Conservation (phyloP, 257 asterid genomes). For the Solanum pinnatisectum region DNA sequence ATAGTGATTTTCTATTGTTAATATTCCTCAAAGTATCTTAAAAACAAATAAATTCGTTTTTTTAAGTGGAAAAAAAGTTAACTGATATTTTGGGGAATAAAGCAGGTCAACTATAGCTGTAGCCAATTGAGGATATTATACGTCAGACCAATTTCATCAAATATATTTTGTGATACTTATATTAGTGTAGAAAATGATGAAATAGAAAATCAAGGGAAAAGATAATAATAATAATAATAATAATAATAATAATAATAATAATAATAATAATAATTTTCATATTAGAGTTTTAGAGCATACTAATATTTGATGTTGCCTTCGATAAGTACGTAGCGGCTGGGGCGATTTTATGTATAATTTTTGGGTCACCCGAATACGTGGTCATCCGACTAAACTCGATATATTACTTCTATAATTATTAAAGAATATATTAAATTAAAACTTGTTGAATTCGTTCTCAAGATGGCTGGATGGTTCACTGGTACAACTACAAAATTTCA, state of each 20-base stretch:
- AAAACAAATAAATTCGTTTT: background rate
- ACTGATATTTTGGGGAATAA: background rate
- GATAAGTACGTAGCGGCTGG: background rate
- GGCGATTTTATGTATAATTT: no score
- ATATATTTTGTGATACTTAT: background rate
- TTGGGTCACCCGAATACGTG: no score
- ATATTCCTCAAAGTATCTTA: background rate
- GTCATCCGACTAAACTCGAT: no score
- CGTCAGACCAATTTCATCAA: background rate
- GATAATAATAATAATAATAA: background rate
- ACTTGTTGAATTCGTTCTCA: no score
- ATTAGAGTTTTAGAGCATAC: background rate
- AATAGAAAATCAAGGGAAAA: background rate
- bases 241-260: no score
- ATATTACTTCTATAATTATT: no score
- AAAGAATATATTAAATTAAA: no score
- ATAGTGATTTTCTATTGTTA: background rate
- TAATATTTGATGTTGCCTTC: background rate
- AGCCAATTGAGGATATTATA: background rate
- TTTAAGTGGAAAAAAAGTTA: background rate
- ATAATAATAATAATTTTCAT: background rate
- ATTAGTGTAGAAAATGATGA: background rate
- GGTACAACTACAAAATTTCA: no score
- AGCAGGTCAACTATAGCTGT: background rate
- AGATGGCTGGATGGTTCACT: no score